Evolutionary conservation across 495 filamentous ascomycete species (phyloP).

Genomic region (Penicillium desertorum): DNA sequence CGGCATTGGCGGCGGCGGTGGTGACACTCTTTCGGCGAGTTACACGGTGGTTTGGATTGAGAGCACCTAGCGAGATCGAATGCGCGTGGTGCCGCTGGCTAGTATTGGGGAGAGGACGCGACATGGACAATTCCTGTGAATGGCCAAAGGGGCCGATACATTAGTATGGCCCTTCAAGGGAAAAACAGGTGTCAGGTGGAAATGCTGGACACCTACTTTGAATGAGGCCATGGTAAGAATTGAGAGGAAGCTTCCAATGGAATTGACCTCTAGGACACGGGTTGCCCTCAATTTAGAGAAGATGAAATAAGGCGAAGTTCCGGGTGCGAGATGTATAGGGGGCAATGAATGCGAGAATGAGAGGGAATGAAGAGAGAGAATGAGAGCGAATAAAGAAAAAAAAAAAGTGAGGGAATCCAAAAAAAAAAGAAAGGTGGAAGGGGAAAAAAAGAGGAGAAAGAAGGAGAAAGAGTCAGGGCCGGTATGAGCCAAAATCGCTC

Average conservation of each 20-base stretch:
- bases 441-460: constrained; percentile 24
- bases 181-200: background rate
- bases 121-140: constrained; percentile 47
- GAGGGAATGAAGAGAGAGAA: constrained; percentile 13
- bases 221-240: constrained; percentile 46
- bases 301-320: constrained; percentile 25
- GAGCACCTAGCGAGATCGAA: constrained; percentile 73
- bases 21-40: constrained; percentile 92
- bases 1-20: constrained; percentile 71
- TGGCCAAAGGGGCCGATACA: constrained; percentile 19
- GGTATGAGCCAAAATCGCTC: constrained; percentile 38
- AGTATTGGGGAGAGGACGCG: constrained; percentile 44
- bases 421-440: constrained; percentile 27
- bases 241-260: constrained; percentile 34
- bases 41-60: constrained; percentile 80
- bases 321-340: constrained; percentile 10
- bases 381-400: constrained; percentile 12
- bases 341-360: constrained; percentile 16
- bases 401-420: constrained; percentile 14
- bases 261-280: constrained; percentile 31
- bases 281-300: constrained; percentile 30
- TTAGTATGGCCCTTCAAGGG: constrained; percentile 10
- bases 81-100: constrained; percentile 78
- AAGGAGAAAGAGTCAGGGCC: constrained; percentile 24
- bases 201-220: constrained; percentile 35